phyloP scores from a whole-genome alignment of 306 rosid species.

The Begonia masoniana region DNA sequence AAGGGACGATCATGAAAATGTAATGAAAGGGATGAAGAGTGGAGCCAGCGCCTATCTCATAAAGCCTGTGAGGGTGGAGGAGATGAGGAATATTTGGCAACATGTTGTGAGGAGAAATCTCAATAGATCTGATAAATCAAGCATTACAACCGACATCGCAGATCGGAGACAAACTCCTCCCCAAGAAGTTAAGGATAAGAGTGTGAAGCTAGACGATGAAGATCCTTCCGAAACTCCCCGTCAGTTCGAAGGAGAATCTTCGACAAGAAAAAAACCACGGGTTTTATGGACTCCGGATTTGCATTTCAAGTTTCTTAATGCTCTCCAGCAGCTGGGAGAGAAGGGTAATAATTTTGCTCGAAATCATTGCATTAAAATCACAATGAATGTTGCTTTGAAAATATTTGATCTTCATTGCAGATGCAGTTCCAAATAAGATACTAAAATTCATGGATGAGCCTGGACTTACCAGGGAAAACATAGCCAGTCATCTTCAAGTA shows the following conservation, averaged over 20 bases:
- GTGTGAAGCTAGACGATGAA: background rate
- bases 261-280: slow-evolving; percentile 6
- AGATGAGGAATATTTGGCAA: slow-evolving; percentile 16
- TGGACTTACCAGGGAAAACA: slow-evolving; percentile 7
- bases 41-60: slow-evolving; percentile 12
- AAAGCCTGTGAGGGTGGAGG: slow-evolving; percentile 10
- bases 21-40: slow-evolving; percentile 2
- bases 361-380: no score
- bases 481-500: slow-evolving; percentile 22
- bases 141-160: background rate
- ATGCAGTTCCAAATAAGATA: slow-evolving; percentile 13
- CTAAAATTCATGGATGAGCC: slow-evolving; percentile 13
- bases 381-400: no score
- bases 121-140: background rate
- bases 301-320: slow-evolving; percentile 5
- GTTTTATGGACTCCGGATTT: slow-evolving; percentile 6
- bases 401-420: slow-evolving; percentile 1
- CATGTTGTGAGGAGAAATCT: slow-evolving; percentile 9
- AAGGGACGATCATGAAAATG: background rate
- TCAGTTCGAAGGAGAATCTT: background rate
- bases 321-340: slow-evolving; percentile 6
- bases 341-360: background rate
- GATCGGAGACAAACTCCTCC: background rate
- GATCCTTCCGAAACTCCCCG: background rate
- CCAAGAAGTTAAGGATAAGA: background rate